Conservation (phyloP, 2,329 filamentous ascomycete species). For the Herpotrichia juniperi region DNA sequence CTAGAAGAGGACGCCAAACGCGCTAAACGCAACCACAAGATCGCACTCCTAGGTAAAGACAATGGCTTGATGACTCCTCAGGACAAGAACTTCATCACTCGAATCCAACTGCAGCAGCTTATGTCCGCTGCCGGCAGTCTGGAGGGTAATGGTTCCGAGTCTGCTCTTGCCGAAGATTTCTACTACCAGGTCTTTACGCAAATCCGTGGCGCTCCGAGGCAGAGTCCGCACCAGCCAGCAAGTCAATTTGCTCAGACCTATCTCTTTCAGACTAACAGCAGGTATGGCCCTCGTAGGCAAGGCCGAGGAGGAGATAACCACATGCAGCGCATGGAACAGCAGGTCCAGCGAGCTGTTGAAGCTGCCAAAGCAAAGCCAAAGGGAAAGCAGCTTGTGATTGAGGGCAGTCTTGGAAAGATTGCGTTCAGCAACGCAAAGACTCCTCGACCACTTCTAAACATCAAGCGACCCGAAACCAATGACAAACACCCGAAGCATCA, state of each 20-base stretch:
- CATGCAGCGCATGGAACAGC: conserved; percentile 98
- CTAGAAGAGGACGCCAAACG: conserved; percentile 91
- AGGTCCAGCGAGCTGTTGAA: conserved; percentile 95
- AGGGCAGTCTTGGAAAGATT: conserved; percentile 95
- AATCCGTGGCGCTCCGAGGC: conserved; percentile 86
- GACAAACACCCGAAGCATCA: conserved; percentile 52
- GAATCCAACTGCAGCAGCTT: conserved; percentile 95
- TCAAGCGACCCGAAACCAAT: conserved; percentile 81
- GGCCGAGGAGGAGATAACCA: conserved; percentile 91
- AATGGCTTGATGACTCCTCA: conserved; percentile 99
- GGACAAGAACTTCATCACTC: conserved; percentile 98
- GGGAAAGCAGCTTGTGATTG: conserved; percentile 95
- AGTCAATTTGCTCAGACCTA: conserved; percentile 99
- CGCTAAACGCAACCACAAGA: conserved; percentile 98
- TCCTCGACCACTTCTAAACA: conserved; percentile 90
- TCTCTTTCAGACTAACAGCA: conserved; percentile 89
- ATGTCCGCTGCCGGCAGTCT: conserved; percentile 90
- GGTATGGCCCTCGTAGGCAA: conserved; percentile 78
- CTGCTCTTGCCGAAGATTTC: conserved; percentile 88
- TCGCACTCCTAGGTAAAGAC: conserved; percentile 88
- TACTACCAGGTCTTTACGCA: conserved; percentile 98
- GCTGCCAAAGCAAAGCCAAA: conserved; percentile 97
- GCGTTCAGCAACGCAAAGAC: conserved; percentile 99
- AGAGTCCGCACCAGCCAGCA: conserved; percentile 89
- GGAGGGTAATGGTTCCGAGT: conserved; percentile 78